Conservation (phyloP, 306 rosid species). For the Vigna nakashimae region DNA sequence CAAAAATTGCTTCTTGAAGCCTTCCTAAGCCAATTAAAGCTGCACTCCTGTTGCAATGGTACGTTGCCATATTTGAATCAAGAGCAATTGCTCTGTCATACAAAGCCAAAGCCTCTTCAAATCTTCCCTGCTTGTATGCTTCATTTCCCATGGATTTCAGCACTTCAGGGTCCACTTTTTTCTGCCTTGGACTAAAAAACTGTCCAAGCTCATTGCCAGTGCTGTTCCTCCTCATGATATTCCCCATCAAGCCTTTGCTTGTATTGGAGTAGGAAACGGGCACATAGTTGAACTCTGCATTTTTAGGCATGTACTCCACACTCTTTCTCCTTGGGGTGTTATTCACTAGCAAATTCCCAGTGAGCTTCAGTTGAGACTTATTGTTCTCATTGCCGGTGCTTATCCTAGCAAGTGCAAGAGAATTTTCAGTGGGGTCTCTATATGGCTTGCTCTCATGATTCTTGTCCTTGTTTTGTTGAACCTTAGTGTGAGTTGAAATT, state of each 20-base stretch:
- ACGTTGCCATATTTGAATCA: slow-evolving; percentile 74
- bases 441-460: slow-evolving; percentile 42
- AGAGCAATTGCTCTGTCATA: slow-evolving; percentile 76
- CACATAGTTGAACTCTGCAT: slow-evolving; percentile 37
- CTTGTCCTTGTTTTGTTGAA: slow-evolving; percentile 36
- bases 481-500: slow-evolving; percentile 40
- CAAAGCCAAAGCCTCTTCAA: slow-evolving; percentile 71
- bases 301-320: slow-evolving; percentile 39
- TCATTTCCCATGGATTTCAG: slow-evolving; percentile 85
- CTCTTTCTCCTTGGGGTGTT: slow-evolving; percentile 53
- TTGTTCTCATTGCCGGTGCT: slow-evolving; percentile 42
- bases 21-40: slow-evolving; percentile 81
- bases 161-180: slow-evolving; percentile 65
- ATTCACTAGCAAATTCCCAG: slow-evolving; percentile 53
- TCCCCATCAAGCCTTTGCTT: slow-evolving; percentile 62
- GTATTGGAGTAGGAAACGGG: slow-evolving; percentile 33
- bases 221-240: slow-evolving; percentile 69
- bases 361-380: slow-evolving; percentile 55
- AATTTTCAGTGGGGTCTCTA: slow-evolving; percentile 41
- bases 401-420: slow-evolving; percentile 53
- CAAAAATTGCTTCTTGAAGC: slow-evolving; percentile 69
- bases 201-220: slow-evolving; percentile 49
- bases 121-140: slow-evolving; percentile 67
- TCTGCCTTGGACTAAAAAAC: slow-evolving; percentile 40
- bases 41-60: slow-evolving; percentile 84